These are phyloP conservation scores for Heliocybe sulcata DNA, from an alignment of 1,284 basidiomycete species.

Conservation along the genomic window DNA sequence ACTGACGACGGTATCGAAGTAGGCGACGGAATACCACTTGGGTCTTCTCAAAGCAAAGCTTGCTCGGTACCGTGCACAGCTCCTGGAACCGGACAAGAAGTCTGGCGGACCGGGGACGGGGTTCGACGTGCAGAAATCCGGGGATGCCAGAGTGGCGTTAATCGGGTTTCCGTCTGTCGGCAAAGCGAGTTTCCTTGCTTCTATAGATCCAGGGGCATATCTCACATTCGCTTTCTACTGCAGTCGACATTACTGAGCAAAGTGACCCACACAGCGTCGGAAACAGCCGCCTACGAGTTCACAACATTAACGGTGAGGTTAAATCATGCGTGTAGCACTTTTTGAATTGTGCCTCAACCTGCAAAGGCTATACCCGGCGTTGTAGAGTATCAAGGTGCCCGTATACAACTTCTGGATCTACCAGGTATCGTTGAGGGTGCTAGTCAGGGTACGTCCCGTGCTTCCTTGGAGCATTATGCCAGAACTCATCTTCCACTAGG, in stretches of 20 bases:
- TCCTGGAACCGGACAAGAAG: slow-evolving; percentile 81
- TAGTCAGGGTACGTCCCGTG: slow-evolving; percentile 53
- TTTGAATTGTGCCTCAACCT: not conserved
- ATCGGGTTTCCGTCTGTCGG: slow-evolving; percentile 96
- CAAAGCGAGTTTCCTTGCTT: slow-evolving; percentile 42
- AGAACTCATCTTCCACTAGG: slow-evolving; percentile 30
- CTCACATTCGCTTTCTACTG: not conserved
- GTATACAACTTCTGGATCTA: slow-evolving; percentile 91
- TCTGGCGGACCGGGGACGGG: slow-evolving; percentile 80
- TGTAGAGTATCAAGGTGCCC: slow-evolving; percentile 87
- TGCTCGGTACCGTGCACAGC: slow-evolving; percentile 85
- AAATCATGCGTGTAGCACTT: slow-evolving; percentile 1
- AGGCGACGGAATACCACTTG: slow-evolving; percentile 90
- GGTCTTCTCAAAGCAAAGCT: slow-evolving; percentile 87
- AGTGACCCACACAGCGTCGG: slow-evolving; percentile 86
- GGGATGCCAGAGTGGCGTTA: slow-evolving; percentile 88
- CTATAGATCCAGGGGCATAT: not conserved
- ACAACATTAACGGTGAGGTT: slow-evolving; percentile 77
- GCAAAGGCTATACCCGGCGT: slow-evolving; percentile 87
- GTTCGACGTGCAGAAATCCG: slow-evolving; percentile 92
- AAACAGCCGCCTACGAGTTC: slow-evolving; percentile 93
- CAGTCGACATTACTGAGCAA: slow-evolving; percentile 90
- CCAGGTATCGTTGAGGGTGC: slow-evolving; percentile 98
- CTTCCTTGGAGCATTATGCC: slow-evolving; percentile 1
- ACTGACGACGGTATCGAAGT: slow-evolving; percentile 21